Evolutionary conservation across 306 rosid genomes (phyloP).

Genomic region (Dicorynia guianensis): DNA sequence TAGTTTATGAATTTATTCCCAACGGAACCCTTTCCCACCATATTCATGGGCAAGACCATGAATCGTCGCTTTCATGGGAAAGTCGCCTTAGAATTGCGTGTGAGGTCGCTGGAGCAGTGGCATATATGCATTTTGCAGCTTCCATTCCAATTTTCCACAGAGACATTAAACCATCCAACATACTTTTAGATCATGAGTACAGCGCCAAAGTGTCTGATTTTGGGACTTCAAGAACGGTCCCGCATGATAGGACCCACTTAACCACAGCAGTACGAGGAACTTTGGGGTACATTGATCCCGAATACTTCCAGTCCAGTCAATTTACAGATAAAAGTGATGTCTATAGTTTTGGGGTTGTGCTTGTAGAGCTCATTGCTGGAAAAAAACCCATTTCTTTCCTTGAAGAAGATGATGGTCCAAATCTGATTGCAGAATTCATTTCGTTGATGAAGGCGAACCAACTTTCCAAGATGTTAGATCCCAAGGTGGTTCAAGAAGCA

Average conservation of each 20-base stretch:
- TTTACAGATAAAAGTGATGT: slow-evolving; percentile 50
- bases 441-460: slow-evolving; percentile 44
- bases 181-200: slow-evolving; percentile 54
- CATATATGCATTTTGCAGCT: slow-evolving; percentile 73
- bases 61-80: slow-evolving; percentile 55
- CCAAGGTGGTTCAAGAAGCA: slow-evolving; percentile 44
- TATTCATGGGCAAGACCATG: slow-evolving; percentile 40
- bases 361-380: slow-evolving; percentile 62
- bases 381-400: slow-evolving; percentile 47
- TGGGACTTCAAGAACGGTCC: slow-evolving; percentile 69
- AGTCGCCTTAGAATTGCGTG: slow-evolving; percentile 56
- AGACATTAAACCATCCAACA: slow-evolving; percentile 69
- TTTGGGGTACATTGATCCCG: slow-evolving; percentile 76
- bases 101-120: slow-evolving; percentile 73
- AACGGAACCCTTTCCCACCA: slow-evolving; percentile 65
- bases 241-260: slow-evolving; percentile 62
- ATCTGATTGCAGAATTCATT: slow-evolving; percentile 54
- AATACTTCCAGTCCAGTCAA: slow-evolving; percentile 60
- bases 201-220: too few species aligned
- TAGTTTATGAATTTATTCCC: slow-evolving; percentile 65
- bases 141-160: slow-evolving; percentile 66
- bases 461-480: slow-evolving; percentile 49
- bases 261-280: slow-evolving; percentile 69
- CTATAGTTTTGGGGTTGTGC: slow-evolving; percentile 61
- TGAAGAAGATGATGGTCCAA: slow-evolving; percentile 43